Base-by-base conservation (phyloP, 1,284 basidiomycete genomes). In the Malassezia psittaci region DNA sequence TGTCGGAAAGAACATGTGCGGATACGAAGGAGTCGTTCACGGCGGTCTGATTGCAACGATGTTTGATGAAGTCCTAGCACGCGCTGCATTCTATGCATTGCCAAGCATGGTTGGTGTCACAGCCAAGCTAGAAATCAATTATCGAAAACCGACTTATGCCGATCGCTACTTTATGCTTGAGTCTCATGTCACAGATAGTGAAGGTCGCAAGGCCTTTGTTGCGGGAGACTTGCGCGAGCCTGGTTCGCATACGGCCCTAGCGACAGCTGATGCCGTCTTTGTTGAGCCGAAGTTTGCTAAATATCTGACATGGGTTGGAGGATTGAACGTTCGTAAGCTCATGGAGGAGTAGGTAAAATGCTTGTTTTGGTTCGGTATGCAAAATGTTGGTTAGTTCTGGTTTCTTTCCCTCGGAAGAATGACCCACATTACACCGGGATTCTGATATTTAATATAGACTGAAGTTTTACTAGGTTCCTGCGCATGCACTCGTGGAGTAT, bases 71-170 rank as follows among this genome's bases (percentile, higher is more conserved):
- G 81, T 81, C 2, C 75, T 96, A 39, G 90, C 83, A 0, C 78
- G 91, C 57, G 85, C 84, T 60, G 90, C 54, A 40, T 57, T 60
- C 49, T 50, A 68, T 59, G 62, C 59, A n/a, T 59, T 96, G 0
- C 89, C 90, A 0, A 85, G 86, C 33, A 85, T 87, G 69, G 84
- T 96, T 45, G 91, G 88, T n/a, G 90, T 96, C 11, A 96, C 91
- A 0, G 91, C 90, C 1, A 65, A 68, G 13, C 57, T 77, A 5
- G 67, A 73, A 45, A 56, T 77, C 48, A 62, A 69, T 47, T 77
- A 77, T 57, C 60, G 69, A 18, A 69, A 66, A 21, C 76, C 76
- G 8, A 70, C 69, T 2, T 63, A 63, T 34, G 76, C 76, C 3
- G 65, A 76, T 48, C 67, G 67, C 48, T 71, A 63, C 44, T 48